phyloP scores from a whole-genome alignment of 257 asterid genomes.

The Striga asiatica region DNA sequence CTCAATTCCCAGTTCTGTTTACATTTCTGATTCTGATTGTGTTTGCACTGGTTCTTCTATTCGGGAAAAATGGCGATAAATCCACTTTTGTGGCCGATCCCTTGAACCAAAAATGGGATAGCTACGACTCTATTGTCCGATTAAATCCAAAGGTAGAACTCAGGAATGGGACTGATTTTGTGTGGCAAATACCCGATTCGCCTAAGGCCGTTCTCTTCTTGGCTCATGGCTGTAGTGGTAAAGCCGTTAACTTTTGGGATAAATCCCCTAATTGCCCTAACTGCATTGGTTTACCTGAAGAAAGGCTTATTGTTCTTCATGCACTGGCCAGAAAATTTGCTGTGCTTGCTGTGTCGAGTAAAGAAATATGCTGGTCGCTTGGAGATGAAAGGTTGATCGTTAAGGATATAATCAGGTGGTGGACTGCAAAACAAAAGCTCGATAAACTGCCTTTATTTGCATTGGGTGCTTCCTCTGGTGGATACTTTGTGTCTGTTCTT shows the following conservation, averaged over 20 bases:
- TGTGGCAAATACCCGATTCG: conserved; percentile 75
- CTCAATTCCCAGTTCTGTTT: conserved; percentile 29
- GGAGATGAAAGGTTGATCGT: conserved; percentile 48
- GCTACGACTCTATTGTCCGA: conserved; percentile 43
- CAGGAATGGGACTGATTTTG: conserved; percentile 55
- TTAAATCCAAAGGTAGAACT: conserved; percentile 51
- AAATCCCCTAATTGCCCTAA: conserved; percentile 54
- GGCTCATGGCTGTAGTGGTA: conserved; percentile 93
- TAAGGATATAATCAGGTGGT: conserved; percentile 50
- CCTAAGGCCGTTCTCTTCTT: conserved; percentile 78
- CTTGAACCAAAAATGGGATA: conserved; percentile 31
- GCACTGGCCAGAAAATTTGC: conserved; percentile 76
- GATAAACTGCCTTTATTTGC: conserved; percentile 64
- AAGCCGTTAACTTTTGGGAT: conserved; percentile 87
- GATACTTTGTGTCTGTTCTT: conserved; percentile 76
- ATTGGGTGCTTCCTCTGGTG: conserved; percentile 94
- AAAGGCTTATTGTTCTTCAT: conserved; percentile 66
- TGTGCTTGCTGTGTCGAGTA: conserved; percentile 69
- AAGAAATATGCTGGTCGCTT: conserved; percentile 71
- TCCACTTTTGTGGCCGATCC: conserved; percentile 23
- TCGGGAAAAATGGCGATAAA: conserved; percentile 27
- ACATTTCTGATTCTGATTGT: conserved; percentile 28
- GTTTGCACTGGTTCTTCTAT: conserved; percentile 30
- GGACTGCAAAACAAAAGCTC: conserved; percentile 48
- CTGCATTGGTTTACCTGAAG: conserved; percentile 92